phyloP scores from a whole-genome alignment of 2,329 filamentous ascomycete genomes.

The Aphanoascus verrucosus region DNA sequence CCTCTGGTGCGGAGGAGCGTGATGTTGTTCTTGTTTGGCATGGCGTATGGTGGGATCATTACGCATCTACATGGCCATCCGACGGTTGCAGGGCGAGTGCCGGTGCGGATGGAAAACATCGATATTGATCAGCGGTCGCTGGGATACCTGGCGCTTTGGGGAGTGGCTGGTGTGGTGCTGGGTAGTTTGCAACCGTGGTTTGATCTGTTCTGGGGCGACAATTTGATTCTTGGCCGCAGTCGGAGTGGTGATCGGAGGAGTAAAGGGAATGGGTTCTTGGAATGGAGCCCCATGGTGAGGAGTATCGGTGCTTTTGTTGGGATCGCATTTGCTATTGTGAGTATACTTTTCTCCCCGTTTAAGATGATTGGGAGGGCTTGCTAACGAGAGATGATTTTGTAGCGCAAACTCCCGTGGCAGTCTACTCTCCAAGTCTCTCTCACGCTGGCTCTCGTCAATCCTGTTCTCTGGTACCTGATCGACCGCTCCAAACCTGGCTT shows the following conservation, averaged over 20 bases:
- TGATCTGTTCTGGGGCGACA: conserved; percentile 61
- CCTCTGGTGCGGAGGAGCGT: conserved; percentile 48
- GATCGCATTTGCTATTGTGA: conserved; percentile 71
- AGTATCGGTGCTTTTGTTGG: conserved; percentile 62
- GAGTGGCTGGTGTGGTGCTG: conserved; percentile 61
- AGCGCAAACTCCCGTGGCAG: conserved; percentile 86
- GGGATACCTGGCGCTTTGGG: conserved; percentile 72
- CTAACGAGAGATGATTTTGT: conserved; percentile 8
- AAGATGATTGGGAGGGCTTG: neutral
- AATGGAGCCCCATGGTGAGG: conserved; percentile 65
- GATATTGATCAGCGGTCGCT: conserved; percentile 41
- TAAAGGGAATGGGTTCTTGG: conserved; percentile 37
- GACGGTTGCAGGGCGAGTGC: conserved; percentile 39
- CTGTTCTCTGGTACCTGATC: conserved; percentile 90
- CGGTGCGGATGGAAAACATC: conserved; percentile 50
- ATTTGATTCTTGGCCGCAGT: conserved; percentile 28
- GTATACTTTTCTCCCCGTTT: conserved; percentile 30
- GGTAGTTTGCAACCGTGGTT: conserved; percentile 76
- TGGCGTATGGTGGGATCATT: conserved; percentile 73
- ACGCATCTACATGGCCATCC: conserved; percentile 63
- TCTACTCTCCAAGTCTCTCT: conserved; percentile 88
- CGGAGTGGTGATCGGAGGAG: conserved; percentile 15
- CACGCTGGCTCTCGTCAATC: conserved; percentile 81
- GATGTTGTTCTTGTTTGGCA: conserved; percentile 66
- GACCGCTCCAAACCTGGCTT: conserved; percentile 82